Percentiles rank a stretch among this genome's conserved stretches.
phyloP scores from a whole-genome alignment of 1,284 basidiomycete species.

The Boletus semigastroideus region DNA sequence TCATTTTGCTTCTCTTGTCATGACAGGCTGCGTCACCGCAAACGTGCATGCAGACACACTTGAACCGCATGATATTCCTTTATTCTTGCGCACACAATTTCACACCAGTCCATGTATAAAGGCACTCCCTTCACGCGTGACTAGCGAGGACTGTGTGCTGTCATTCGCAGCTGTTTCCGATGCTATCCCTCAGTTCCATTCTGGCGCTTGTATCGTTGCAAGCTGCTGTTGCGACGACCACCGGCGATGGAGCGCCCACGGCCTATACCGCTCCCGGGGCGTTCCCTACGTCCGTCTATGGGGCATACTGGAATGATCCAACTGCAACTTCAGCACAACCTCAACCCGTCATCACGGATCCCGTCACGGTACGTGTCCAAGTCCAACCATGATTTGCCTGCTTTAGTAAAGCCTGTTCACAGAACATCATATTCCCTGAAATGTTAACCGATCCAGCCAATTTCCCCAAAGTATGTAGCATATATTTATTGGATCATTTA shows the following conservation, averaged over 20 bases:
- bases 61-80: background rate
- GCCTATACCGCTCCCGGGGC: constrained; percentile 55
- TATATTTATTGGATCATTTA: constrained; percentile 19
- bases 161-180: too few relatives aligned
- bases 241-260: constrained; percentile 8
- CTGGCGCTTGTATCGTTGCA: background rate
- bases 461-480: constrained; percentile 43
- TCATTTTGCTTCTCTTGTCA: too few relatives aligned
- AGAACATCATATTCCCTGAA: constrained; percentile 62
- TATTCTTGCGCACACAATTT: background rate
- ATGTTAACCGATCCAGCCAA: constrained; percentile 13
- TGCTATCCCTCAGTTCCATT: too few relatives aligned
- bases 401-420: background rate
- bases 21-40: too few relatives aligned
- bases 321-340: constrained; percentile 65
- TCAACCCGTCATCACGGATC: constrained; percentile 68
- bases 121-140: background rate
- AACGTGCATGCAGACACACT: background rate
- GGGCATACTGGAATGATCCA: constrained; percentile 37
- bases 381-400: background rate
- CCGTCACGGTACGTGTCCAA: constrained; percentile 47
- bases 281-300: constrained; percentile 59
- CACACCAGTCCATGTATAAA: constrained; percentile 8
- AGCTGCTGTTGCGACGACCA: background rate
- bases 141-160: too few relatives aligned